Conservation (phyloP, 441 rosid genomes). For the Kokia cookei region DNA sequence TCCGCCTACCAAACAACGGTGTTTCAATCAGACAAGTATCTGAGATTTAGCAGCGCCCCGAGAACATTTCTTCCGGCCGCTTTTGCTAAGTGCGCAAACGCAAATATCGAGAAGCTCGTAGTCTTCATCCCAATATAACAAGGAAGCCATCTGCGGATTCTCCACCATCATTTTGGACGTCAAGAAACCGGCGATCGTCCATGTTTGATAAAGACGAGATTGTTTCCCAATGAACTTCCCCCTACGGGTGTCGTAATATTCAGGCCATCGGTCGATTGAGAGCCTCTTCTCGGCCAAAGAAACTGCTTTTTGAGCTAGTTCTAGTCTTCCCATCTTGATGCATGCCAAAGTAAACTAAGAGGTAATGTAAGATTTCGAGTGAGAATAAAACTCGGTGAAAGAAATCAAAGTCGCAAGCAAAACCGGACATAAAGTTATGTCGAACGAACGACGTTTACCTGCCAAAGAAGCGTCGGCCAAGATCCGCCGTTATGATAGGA, state of each 20-base stretch:
- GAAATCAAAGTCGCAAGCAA: not conserved
- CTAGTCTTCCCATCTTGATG: slow-evolving; percentile 86
- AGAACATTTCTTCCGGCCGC: slow-evolving; percentile 81
- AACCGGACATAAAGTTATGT: not conserved
- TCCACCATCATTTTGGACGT: slow-evolving; percentile 72
- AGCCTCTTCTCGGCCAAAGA: slow-evolving; percentile 76
- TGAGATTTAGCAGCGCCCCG: slow-evolving; percentile 88
- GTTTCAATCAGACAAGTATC: slow-evolving; percentile 56
- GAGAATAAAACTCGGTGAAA: not conserved
- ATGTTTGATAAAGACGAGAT: slow-evolving; percentile 79
- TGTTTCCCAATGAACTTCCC: slow-evolving; percentile 90
- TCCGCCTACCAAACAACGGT: not conserved
- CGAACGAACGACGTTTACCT: slow-evolving; percentile 35
- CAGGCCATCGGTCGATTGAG: slow-evolving; percentile 73
- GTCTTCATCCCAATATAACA: slow-evolving; percentile 86
- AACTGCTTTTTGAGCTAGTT: slow-evolving; percentile 76
- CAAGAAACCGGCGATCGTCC: slow-evolving; percentile 88
- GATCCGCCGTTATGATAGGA: slow-evolving; percentile 97
- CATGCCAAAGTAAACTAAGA: slow-evolving; percentile 90
- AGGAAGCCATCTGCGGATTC: slow-evolving; percentile 79
- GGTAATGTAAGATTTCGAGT: slow-evolving; percentile 5
- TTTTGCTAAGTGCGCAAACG: slow-evolving; percentile 74
- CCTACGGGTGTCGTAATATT: slow-evolving; percentile 76
- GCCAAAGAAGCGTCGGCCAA: slow-evolving; percentile 97
- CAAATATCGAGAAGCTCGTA: slow-evolving; percentile 86